Evolutionary conservation across 805 yeast species (phyloP).

Genomic region (Metschnikowia chrysomelidarum): DNA sequence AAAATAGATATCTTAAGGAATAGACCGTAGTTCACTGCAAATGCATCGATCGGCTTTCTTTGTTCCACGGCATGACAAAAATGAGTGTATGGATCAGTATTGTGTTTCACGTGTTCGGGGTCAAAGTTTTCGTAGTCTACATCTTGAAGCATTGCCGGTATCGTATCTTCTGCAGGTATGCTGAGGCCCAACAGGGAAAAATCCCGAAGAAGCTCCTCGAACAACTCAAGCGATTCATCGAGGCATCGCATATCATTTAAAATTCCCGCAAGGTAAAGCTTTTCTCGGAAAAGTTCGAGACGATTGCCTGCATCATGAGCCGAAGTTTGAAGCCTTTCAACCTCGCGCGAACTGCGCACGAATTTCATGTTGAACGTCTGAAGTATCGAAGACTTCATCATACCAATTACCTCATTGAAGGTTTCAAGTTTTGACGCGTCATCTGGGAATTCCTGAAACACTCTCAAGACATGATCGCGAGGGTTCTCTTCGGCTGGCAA

Average conservation of each 20-base stretch:
- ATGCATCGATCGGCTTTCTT: constrained; percentile 10
- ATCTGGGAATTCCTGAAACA: constrained; percentile 35
- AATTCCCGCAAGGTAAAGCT: constrained; percentile 51
- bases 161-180: neutral
- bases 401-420: constrained; percentile 47
- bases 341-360: constrained; percentile 13
- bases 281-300: constrained; percentile 33
- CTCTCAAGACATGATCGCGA: constrained; percentile 25
- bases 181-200: constrained; percentile 14
- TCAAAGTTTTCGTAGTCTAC: constrained; percentile 8
- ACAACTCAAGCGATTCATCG: constrained; percentile 59
- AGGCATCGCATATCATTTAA: constrained; percentile 54
- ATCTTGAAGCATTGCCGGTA: neutral
- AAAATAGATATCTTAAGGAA: constrained; percentile 37
- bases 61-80: constrained; percentile 9
- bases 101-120: constrained; percentile 9
- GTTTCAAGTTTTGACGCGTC: constrained; percentile 44
- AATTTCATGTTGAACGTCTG: constrained; percentile 46
- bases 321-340: constrained; percentile 26
- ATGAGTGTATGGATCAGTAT: constrained; percentile 9
- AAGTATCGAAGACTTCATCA: constrained; percentile 49
- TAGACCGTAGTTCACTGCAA: constrained; percentile 18
- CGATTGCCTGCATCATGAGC: constrained; percentile 22
- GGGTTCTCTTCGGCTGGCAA: constrained; percentile 6
- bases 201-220: constrained; percentile 42